These are phyloP conservation scores for Dipteronia dyeriana DNA, from an alignment of 345 rosid genomes.

Conservation along the genomic window DNA sequence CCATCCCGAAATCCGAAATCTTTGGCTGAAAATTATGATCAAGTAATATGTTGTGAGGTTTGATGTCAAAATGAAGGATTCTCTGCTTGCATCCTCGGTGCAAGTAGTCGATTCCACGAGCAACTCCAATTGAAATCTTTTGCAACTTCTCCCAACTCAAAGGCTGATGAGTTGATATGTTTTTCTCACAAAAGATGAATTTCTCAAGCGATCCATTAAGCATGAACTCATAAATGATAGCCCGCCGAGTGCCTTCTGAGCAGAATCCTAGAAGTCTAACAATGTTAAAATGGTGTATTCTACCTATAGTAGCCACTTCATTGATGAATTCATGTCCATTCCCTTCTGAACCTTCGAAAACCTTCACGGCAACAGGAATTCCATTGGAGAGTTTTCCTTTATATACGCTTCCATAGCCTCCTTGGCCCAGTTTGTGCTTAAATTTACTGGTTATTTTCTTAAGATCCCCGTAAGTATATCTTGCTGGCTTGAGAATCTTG, in stretches of 20 bases:
- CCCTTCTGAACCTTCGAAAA: neutral
- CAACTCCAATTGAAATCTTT: neutral
- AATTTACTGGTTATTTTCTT: neutral
- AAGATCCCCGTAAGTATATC: neutral
- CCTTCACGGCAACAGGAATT: neutral
- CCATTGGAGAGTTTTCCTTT: conserved; percentile 6
- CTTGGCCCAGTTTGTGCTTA: neutral
- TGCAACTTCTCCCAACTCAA: neutral
- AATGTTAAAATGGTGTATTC: neutral
- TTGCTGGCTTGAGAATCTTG: neutral
- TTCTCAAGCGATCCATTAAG: neutral
- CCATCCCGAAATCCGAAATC: neutral
- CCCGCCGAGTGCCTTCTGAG: neutral
- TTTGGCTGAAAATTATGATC: neutral
- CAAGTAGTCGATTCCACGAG: conserved; percentile 1
- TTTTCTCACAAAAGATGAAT: neutral
- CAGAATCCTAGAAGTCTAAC: neutral
- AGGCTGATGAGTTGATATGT: neutral
- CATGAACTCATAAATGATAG: neutral
- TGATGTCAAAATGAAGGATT: conserved; percentile 2
- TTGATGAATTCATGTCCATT: neutral
- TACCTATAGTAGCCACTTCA: neutral
- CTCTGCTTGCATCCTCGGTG: neutral
- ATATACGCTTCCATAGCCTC: conserved; percentile 8
- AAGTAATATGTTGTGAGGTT: neutral